These are phyloP conservation scores for Uncinocarpus reesii DNA, from an alignment of 2,329 filamentous ascomycete species.

Conservation along the genomic window DNA sequence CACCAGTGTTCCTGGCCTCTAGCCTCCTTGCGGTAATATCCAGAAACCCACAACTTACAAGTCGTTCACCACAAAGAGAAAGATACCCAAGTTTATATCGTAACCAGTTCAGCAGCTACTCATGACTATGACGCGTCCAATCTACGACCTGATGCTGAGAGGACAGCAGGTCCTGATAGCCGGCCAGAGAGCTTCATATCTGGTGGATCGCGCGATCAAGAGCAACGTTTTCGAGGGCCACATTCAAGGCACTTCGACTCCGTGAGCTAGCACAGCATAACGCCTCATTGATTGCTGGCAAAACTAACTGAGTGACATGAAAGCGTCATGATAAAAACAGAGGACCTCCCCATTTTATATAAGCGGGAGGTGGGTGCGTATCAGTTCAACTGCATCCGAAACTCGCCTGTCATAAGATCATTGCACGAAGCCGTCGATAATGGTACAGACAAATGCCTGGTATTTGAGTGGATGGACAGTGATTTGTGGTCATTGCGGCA, in stretches of 20 bases:
- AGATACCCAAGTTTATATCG: neutral
- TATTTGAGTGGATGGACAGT: conserved; percentile 15
- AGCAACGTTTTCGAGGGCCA: conserved; percentile 9
- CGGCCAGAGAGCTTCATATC: conserved; percentile 4
- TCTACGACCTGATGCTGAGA: conserved; percentile 10
- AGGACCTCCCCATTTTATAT: conserved; percentile 4
- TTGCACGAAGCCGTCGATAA: conserved; percentile 13
- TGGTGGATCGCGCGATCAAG: conserved; percentile 10
- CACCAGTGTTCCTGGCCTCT: neutral
- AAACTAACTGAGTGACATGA: neutral
- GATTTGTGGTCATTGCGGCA: conserved; percentile 14
- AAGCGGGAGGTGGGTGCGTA: conserved; percentile 10
- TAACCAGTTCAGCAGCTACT: neutral
- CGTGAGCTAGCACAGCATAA: neutral
- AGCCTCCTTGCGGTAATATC: neutral
- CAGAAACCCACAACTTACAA: neutral
- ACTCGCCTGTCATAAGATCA: conserved; percentile 9
- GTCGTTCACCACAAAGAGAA: neutral
- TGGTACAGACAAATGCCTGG: conserved; percentile 15
- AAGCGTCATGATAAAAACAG: conserved; percentile 9
- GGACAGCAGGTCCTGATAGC: conserved; percentile 12
- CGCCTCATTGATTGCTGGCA: conserved; percentile 10
- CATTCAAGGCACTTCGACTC: conserved; percentile 1
- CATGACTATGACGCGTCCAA: conserved; percentile 11
- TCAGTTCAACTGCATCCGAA: conserved; percentile 8